Evolutionary conservation across 2,329 filamentous ascomycete genomes (phyloP).

Genomic region (Colletotrichum sp.): DNA sequence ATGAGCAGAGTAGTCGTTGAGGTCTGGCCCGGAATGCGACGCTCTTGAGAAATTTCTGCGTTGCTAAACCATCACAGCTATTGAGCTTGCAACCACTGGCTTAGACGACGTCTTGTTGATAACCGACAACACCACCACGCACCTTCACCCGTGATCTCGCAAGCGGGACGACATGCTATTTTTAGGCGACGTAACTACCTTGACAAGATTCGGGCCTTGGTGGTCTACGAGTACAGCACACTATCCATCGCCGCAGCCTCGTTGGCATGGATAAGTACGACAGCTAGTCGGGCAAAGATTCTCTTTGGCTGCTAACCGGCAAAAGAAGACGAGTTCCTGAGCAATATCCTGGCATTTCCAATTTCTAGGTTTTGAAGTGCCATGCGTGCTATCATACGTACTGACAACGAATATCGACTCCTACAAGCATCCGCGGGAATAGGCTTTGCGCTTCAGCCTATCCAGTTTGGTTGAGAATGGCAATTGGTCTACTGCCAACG

Average conservation of each 20-base stretch:
- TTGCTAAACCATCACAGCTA: not conserved
- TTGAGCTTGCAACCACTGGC: not conserved
- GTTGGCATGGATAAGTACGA: not conserved
- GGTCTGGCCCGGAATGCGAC: not conserved
- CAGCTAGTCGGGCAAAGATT: not conserved
- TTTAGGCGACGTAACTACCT: not conserved
- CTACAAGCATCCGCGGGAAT: not conserved
- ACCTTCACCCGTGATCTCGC: not conserved
- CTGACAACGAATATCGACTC: not conserved
- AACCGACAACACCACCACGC: not conserved
- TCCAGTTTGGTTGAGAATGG: not conserved
- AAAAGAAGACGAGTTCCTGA: not conserved
- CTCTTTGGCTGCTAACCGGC: not conserved
- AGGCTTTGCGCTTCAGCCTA: not conserved
- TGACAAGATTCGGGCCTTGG: not conserved
- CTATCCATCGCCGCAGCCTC: not conserved
- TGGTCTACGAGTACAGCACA: not conserved
- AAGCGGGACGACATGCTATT: not conserved
- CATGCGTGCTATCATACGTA: not conserved
- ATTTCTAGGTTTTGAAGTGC: not conserved
- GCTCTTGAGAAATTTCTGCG: not conserved
- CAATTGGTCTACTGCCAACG: not conserved
- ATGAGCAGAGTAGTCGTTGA: not conserved
- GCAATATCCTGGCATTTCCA: not conserved
- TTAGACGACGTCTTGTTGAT: not conserved